phyloP scores from a whole-genome alignment of 1,139 yeast species.

The Hyphopichia burtonii region DNA sequence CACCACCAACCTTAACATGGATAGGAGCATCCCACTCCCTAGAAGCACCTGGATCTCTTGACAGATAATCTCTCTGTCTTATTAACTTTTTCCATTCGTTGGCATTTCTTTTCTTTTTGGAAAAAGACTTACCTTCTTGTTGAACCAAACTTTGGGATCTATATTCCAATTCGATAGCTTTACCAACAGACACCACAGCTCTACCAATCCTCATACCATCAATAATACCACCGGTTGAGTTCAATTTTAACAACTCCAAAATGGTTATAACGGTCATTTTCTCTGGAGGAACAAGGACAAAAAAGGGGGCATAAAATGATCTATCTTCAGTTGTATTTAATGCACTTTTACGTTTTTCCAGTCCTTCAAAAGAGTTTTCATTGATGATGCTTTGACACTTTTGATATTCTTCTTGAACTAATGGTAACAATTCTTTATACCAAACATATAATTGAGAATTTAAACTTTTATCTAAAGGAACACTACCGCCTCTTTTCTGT shows the following conservation, averaged over 20 bases:
- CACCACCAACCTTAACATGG: slow-evolving; percentile 81
- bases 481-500: slow-evolving; percentile 57
- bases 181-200: slow-evolving; percentile 79
- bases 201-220: slow-evolving; percentile 87
- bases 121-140: slow-evolving; percentile 52
- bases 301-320: slow-evolving; percentile 74
- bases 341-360: too few species aligned
- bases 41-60: slow-evolving; percentile 11
- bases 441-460: slow-evolving; percentile 81
- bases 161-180: slow-evolving; percentile 82
- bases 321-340: too few species aligned
- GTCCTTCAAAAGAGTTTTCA: too few species aligned
- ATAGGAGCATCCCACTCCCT: slow-evolving; percentile 48
- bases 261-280: slow-evolving; percentile 83
- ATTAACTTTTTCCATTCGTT: slow-evolving; percentile 46
- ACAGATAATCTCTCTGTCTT: slow-evolving; percentile 20
- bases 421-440: slow-evolving; percentile 67
- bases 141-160: slow-evolving; percentile 63
- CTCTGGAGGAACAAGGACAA: slow-evolving; percentile 69
- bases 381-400: slow-evolving; percentile 42
- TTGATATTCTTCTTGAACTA: slow-evolving; percentile 62
- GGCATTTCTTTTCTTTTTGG: slow-evolving; percentile 29
- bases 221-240: slow-evolving; percentile 73
- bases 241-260: slow-evolving; percentile 72
- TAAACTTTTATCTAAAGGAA: slow-evolving; percentile 56